Percentiles rank a stretch among this genome's conserved stretches.
These are phyloP conservation scores for Curvularia eragrostidis DNA, from an alignment of 2,329 filamentous ascomycete genomes.

Conservation along the genomic window DNA sequence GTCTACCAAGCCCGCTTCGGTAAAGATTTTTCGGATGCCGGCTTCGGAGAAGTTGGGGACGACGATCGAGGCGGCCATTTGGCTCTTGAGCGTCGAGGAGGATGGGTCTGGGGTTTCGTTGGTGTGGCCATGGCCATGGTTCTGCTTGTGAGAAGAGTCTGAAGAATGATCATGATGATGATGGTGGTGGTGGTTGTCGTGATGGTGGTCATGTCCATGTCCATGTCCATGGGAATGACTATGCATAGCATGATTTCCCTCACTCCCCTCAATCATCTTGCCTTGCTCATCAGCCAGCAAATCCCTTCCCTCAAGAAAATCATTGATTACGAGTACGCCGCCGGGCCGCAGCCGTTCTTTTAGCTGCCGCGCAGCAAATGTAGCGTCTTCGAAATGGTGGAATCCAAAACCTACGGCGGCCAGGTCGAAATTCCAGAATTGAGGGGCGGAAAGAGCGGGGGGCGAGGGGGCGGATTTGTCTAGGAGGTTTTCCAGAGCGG, in stretches of 20 bases:
- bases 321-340: slow-evolving; percentile 71
- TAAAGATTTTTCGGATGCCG: slow-evolving; percentile 66
- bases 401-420: slow-evolving; percentile 54
- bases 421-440: slow-evolving; percentile 53
- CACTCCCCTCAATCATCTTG: slow-evolving; percentile 27
- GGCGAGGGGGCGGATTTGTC: slow-evolving; percentile 34
- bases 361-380: slow-evolving; percentile 64
- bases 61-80: slow-evolving; percentile 62
- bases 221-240: slow-evolving; percentile 32
- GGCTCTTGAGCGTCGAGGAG: slow-evolving; percentile 20
- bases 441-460: slow-evolving; percentile 26
- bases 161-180: slow-evolving; percentile 4
- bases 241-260: slow-evolving; percentile 36
- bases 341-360: slow-evolving; percentile 68
- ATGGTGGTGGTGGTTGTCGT: slow-evolving; percentile 11
- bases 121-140: slow-evolving; percentile 16
- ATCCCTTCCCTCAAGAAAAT: slow-evolving; percentile 66
- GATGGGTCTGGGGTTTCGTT: slow-evolving; percentile 14
- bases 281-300: slow-evolving; percentile 37
- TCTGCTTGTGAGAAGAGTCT: slow-evolving; percentile 5
- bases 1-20: slow-evolving; percentile 63
- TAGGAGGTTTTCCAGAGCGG: slow-evolving; percentile 48
- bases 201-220: slow-evolving; percentile 21
- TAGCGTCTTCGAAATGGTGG: slow-evolving; percentile 65
- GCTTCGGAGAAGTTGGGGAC: slow-evolving; percentile 71